Evolutionary conservation across 768 basidiomycete genomes (phyloP).

Genomic region (Mycena filopes): DNA sequence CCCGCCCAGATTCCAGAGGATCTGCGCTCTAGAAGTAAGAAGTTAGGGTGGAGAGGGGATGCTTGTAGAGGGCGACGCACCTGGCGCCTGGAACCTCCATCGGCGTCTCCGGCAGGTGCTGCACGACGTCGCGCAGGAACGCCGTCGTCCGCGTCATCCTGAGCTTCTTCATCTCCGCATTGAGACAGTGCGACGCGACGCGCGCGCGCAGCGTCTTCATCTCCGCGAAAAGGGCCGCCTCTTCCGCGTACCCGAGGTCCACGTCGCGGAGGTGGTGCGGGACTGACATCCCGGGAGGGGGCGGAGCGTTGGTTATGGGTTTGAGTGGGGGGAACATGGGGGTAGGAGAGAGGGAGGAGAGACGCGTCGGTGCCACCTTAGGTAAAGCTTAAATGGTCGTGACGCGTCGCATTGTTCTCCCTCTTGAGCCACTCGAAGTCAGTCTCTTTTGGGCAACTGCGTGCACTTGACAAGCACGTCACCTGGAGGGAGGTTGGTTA

Average conservation of each 20-base stretch:
- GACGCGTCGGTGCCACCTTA: too few relatives aligned
- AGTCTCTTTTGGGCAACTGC: too few relatives aligned
- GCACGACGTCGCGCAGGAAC: conserved; percentile 19
- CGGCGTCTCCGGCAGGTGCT: conserved; percentile 15
- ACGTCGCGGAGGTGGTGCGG: conserved; percentile 8
- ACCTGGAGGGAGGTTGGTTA: too few relatives aligned
- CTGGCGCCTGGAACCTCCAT: conserved; percentile 8
- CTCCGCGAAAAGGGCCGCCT: conserved; percentile 2
- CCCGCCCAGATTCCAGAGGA: neutral
- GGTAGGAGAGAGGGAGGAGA: too few relatives aligned
- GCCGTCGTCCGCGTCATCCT: conserved; percentile 11
- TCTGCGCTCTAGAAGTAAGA: neutral
- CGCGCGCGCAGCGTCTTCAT: conserved; percentile 14
- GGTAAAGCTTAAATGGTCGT: too few relatives aligned
- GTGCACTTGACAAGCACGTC: too few relatives aligned
- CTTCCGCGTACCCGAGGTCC: conserved; percentile 13
- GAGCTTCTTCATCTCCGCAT: neutral
- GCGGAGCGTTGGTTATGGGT: too few relatives aligned
- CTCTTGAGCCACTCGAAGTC: too few relatives aligned
- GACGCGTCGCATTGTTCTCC: too few relatives aligned
- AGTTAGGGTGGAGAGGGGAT: neutral
- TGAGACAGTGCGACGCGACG: neutral
- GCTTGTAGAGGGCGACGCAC: neutral
- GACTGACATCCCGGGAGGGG: too few relatives aligned
- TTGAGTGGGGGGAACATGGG: too few relatives aligned